Conservation (phyloP, 2,329 filamentous ascomycete genomes). For the Dactylellina sp. region DNA sequence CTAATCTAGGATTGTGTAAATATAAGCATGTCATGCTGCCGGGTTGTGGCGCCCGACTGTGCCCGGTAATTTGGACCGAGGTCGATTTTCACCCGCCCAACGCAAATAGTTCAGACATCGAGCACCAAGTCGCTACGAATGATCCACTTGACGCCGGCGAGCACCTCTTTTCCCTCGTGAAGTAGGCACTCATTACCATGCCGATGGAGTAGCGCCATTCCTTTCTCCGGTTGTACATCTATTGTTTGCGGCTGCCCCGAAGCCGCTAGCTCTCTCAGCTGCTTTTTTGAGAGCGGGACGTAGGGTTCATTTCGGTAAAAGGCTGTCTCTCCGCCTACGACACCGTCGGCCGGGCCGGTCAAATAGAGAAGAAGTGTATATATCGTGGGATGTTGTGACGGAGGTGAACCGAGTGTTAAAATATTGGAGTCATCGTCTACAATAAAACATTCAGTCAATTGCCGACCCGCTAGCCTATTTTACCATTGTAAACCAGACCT, state of each 20-base stretch:
- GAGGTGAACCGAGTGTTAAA: conserved; percentile 70
- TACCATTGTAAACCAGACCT: conserved; percentile 5
- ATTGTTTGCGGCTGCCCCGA: conserved; percentile 71
- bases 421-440: conserved; percentile 88
- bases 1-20: conserved; percentile 16
- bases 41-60: conserved; percentile 16
- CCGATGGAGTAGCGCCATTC: conserved; percentile 85
- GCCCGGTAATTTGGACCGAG: conserved; percentile 43
- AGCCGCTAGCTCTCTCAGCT: conserved; percentile 61
- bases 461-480: background rate
- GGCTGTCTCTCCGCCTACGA: conserved; percentile 86
- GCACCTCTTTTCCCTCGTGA: conserved; percentile 86
- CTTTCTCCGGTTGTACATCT: conserved; percentile 80
- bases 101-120: conserved; percentile 25
- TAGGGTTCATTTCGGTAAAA: conserved; percentile 73
- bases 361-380: conserved; percentile 93
- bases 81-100: conserved; percentile 47
- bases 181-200: conserved; percentile 90
- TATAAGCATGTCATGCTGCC: background rate
- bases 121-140: conserved; percentile 81
- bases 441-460: conserved; percentile 12
- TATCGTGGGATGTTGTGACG: conserved; percentile 74
- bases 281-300: conserved; percentile 66
- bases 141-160: conserved; percentile 81
- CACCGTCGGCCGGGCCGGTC: conserved; percentile 78